phyloP scores from a whole-genome alignment of 495 filamentous ascomycete genomes.

The Xylaria longipes region DNA sequence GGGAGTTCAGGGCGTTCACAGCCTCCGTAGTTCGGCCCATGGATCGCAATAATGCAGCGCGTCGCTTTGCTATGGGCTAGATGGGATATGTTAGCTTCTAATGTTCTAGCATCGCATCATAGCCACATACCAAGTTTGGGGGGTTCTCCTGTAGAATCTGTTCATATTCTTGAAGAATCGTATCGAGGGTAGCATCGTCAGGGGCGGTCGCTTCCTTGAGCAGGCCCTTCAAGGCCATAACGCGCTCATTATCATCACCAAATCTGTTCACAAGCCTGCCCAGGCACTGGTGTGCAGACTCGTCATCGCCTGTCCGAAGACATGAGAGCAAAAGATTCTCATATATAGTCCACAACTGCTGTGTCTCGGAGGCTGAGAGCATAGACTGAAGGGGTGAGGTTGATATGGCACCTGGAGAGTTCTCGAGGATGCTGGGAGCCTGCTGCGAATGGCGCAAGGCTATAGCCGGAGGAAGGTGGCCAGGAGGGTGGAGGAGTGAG shows the following conservation, averaged over 20 bases:
- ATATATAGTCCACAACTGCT: conserved; percentile 79
- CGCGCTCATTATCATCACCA: conserved; percentile 77
- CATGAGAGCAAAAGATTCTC: conserved; percentile 87
- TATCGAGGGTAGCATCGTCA: conserved; percentile 65
- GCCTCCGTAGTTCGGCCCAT: conserved; percentile 73
- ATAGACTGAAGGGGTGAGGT: conserved; percentile 58
- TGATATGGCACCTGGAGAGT: conserved; percentile 52
- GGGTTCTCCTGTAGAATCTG: conserved; percentile 73
- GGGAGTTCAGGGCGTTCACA: conserved; percentile 70
- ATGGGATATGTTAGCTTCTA: conserved; percentile 29
- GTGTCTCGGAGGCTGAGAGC: conserved; percentile 67
- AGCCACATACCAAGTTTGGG: conserved; percentile 73
- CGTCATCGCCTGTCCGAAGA: conserved; percentile 84
- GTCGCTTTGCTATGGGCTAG: conserved; percentile 85
- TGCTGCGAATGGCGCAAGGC: conserved; percentile 79
- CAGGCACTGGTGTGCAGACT: conserved; percentile 75
- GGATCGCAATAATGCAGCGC: conserved; percentile 78
- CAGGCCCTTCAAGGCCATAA: conserved; percentile 81
- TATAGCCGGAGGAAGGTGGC: conserved; percentile 53
- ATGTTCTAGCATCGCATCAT: conserved; percentile 3
- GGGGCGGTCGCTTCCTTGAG: conserved; percentile 84
- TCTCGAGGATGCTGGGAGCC: conserved; percentile 71
- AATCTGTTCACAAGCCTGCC: conserved; percentile 78
- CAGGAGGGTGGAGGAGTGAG: conserved; percentile 56
- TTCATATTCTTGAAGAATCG: conserved; percentile 78